Percentiles rank a stretch among this genome's conserved stretches.
phyloP scores from a whole-genome alignment of 495 filamentous ascomycete species.

The Geoglossum glabrum region DNA sequence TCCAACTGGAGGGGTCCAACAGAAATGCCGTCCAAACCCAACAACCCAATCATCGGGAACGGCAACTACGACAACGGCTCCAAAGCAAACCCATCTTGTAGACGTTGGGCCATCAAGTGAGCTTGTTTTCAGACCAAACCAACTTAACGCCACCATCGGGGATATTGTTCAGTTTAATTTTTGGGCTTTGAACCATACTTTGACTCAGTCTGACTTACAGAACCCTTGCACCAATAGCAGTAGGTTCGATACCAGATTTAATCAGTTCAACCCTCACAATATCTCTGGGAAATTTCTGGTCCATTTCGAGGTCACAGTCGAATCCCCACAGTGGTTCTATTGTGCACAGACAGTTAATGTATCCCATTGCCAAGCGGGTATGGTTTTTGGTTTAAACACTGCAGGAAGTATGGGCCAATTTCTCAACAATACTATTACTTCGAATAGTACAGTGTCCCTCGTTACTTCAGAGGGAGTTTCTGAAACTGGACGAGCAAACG shows the following conservation, averaged over 20 bases:
- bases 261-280: conserved; percentile 12
- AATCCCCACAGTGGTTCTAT: conserved; percentile 8
- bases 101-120: background rate
- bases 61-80: too few species aligned
- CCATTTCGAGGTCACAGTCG: conserved; percentile 4
- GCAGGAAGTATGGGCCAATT: conserved; percentile 4
- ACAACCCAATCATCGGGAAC: too few species aligned
- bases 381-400: conserved; percentile 8
- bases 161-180: conserved; percentile 10
- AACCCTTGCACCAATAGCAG: conserved; percentile 4
- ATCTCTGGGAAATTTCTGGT: background rate
- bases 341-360: background rate
- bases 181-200: conserved; percentile 7
- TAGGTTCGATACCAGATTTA: conserved; percentile 6
- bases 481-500: too few species aligned
- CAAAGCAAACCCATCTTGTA: background rate
- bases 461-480: too few species aligned
- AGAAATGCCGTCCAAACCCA: too few species aligned
- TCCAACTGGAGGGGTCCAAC: too few species aligned
- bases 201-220: conserved; percentile 7
- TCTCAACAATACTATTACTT: conserved; percentile 4
- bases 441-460: too few species aligned
- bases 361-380: conserved; percentile 6
- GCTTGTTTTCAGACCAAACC: background rate
- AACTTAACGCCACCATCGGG: background rate